Base-by-base conservation (phyloP, 2,329 filamentous ascomycete genomes). In the Aspergillus udagawae region DNA sequence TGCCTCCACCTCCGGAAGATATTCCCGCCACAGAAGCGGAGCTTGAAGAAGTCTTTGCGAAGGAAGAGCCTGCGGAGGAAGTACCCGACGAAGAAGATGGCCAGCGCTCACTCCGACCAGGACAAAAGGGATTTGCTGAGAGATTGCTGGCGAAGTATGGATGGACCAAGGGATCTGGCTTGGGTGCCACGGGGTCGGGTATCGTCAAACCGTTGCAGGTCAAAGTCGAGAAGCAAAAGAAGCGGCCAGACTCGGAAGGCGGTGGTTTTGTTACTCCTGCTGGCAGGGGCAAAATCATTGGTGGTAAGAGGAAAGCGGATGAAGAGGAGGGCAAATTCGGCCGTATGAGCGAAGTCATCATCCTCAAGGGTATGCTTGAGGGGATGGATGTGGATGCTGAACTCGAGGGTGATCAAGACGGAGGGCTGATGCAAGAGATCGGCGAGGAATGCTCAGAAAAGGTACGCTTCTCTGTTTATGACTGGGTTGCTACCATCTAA, bases 111-210 rank as follows among this genome's bases (percentile, higher is more conserved):
- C 84, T 79, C 56, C 85, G 87, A 2, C 91, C 92, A 0, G 91
- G 91, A 17, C 90, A 96, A 73, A 84, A 86, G 62, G 90, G 88
- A 52, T 96, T 96, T 73, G 94, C 91, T 0, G 85, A 92, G 63
- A 88, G 92, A 35, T 83, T 97, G 55, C 91, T 99, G 86, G 84
- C 86, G 60, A 97, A 97, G 72, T 94, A 96, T 76, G 94, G 94
- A 55, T 97, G 92, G 90, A 88, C 86, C 38, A 88, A 92, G 68
- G 94, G 94, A 25, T 83, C 88, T 60, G 94, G 94, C 21, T 84
- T 99, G 3, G 94, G 94, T 63, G 92, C 91, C 17, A 84, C 87
- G 60, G 86, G 86, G 32, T 86, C 86, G 25, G 94, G 94, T 59
- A 97, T 99, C 66, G 82, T 91, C 54, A 90, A 92, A 23, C 90